phyloP scores from a whole-genome alignment of 495 filamentous ascomycete genomes.

The Talaromyces nanjingensis region DNA sequence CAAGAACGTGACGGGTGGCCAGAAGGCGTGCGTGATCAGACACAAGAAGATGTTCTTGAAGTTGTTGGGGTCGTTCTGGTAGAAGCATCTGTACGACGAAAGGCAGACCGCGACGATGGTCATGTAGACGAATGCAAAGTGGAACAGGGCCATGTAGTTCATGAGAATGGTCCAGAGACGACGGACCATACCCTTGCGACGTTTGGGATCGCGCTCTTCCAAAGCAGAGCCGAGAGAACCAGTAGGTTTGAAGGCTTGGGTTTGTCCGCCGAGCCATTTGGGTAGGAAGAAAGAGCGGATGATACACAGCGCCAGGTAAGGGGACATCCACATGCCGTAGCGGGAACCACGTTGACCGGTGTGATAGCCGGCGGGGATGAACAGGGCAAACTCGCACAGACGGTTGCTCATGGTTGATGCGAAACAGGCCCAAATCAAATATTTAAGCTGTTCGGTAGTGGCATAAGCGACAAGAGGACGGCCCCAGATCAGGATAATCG shows the following conservation, averaged over 20 bases:
- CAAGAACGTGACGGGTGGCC: constrained; percentile 36
- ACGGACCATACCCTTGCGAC: constrained; percentile 21
- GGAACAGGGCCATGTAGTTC: constrained; percentile 32
- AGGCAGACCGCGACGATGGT: constrained; percentile 30
- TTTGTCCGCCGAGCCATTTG: constrained; percentile 31
- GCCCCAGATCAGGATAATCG: constrained; percentile 38
- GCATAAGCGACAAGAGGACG: constrained; percentile 37
- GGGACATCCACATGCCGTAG: constrained; percentile 40
- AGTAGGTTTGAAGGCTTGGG: constrained; percentile 31
- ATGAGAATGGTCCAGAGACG: constrained; percentile 25
- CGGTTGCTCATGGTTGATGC: constrained; percentile 30
- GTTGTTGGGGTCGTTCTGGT: constrained; percentile 11
- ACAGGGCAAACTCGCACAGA: constrained; percentile 35
- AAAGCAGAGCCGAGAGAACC: constrained; percentile 24
- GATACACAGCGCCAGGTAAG: constrained; percentile 36
- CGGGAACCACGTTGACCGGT: constrained; percentile 34
- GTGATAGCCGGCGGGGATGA: constrained; percentile 37
- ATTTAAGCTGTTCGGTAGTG: constrained; percentile 35
- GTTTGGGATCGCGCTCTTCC: constrained; percentile 27
- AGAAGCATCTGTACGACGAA: constrained; percentile 29
- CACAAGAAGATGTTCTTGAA: constrained; percentile 27
- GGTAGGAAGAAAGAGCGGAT: constrained; percentile 38
- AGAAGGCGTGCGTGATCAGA: constrained; percentile 41
- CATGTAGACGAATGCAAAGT: constrained; percentile 33
- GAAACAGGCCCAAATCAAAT: constrained; percentile 42